phyloP scores from a whole-genome alignment of 2,329 filamentous ascomycete species.

The Chalara sp. region DNA sequence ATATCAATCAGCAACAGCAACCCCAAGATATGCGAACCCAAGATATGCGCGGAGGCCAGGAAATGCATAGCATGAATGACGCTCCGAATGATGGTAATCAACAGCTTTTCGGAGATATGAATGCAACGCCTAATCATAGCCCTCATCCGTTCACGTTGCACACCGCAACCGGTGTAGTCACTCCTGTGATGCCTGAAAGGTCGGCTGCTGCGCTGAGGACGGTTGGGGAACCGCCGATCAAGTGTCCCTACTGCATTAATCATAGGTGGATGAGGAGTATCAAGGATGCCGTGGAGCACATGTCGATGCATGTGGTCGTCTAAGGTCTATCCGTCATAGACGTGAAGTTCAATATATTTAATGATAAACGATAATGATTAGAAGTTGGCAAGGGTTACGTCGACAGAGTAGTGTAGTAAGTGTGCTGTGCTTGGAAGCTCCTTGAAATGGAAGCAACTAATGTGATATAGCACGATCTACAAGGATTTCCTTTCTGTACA shows the following conservation, averaged over 20 bases:
- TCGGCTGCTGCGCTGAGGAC: conserved; percentile 15
- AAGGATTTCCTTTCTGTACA: too few relatives aligned
- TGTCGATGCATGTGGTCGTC: conserved; percentile 29
- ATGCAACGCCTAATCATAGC: conserved; percentile 4
- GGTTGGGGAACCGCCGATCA: conserved; percentile 21
- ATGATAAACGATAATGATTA: too few relatives aligned
- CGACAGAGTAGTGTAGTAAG: too few relatives aligned
- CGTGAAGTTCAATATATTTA: too few relatives aligned
- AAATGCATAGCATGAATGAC: conserved; percentile 17
- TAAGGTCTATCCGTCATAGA: not conserved
- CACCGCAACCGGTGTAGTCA: conserved; percentile 20
- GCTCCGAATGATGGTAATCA: conserved; percentile 11
- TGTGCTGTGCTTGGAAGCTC: too few relatives aligned
- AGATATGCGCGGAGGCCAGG: conserved; percentile 2
- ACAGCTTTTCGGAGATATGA: conserved; percentile 15
- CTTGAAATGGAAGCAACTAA: too few relatives aligned
- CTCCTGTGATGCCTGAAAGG: conserved; percentile 17
- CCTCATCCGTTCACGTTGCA: conserved; percentile 21
- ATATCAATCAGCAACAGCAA: conserved; percentile 2
- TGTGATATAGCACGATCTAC: too few relatives aligned
- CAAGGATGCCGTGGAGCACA: conserved; percentile 27
- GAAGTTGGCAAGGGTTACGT: too few relatives aligned
- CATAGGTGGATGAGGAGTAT: conserved; percentile 26
- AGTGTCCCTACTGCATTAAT: conserved; percentile 27
- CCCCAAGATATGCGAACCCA: conserved; percentile 1